These are phyloP conservation scores for Metschnikowia cubensis DNA, from an alignment of 805 yeast genomes.

Conservation along the genomic window DNA sequence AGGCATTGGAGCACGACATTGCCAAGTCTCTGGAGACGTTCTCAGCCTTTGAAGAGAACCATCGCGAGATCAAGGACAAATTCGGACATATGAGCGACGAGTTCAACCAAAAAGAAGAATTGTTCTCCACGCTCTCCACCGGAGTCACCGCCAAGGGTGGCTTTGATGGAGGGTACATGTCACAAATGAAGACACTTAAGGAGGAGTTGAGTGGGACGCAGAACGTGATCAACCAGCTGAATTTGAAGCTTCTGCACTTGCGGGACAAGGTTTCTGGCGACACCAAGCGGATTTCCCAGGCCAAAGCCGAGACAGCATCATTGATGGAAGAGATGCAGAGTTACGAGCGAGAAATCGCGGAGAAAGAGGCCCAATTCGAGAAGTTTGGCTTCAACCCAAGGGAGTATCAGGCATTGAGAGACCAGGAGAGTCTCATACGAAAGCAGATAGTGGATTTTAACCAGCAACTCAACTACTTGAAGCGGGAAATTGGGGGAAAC, in stretches of 20 bases:
- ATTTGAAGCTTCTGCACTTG: conserved; percentile 56
- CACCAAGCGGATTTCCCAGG: conserved; percentile 47
- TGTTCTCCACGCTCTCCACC: conserved; percentile 75
- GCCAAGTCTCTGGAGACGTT: conserved; percentile 36
- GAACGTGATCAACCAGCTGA: conserved; percentile 55
- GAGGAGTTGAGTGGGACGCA: conserved; percentile 49
- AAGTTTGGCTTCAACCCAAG: conserved; percentile 56
- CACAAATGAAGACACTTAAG: conserved; percentile 65
- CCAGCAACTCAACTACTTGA: conserved; percentile 49
- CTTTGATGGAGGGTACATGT: conserved; percentile 70
- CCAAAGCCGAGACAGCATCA: conserved; percentile 45
- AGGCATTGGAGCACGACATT: conserved; percentile 33
- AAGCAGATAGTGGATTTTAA: conserved; percentile 28
- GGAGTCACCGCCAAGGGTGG: conserved; percentile 85
- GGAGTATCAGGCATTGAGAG: conserved; percentile 41
- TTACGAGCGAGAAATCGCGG: conserved; percentile 35
- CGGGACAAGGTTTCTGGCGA: conserved; percentile 47
- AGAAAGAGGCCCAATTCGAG: conserved; percentile 41
- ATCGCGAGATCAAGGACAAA: conserved; percentile 39
- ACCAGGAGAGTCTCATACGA: conserved; percentile 35
- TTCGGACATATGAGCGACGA: conserved; percentile 45
- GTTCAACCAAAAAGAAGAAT: conserved; percentile 63
- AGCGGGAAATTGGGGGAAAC: conserved; percentile 57
- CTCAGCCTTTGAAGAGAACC: conserved; percentile 40
- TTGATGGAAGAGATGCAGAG: conserved; percentile 42